Evolutionary conservation across 768 basidiomycete genomes (phyloP).

Genomic region (Filobasidium floriforme): DNA sequence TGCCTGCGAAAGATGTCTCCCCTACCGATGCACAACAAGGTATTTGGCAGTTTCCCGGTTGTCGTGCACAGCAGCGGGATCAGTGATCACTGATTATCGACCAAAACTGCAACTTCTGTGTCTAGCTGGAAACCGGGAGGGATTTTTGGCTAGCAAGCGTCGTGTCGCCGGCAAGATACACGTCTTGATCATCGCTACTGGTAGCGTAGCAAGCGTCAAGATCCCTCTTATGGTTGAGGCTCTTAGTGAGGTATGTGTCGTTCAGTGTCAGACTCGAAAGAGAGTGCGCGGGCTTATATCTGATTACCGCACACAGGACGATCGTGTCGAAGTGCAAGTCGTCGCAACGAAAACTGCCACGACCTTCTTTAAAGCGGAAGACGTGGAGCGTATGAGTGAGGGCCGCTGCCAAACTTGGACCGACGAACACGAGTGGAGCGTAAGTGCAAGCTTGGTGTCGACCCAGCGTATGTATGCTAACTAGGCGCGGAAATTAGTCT

Average conservation of each 20-base stretch:
- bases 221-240: constrained; percentile 69
- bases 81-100: too few species aligned
- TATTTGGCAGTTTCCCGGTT: too few species aligned
- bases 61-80: too few species aligned
- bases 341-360: constrained; percentile 71
- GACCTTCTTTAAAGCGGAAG: constrained; percentile 61
- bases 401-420: constrained; percentile 53
- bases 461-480: too few species aligned
- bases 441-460: constrained; percentile 46
- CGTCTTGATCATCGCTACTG: constrained; percentile 76
- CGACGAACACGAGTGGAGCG: constrained; percentile 87
- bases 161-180: constrained; percentile 39
- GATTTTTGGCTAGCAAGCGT: too few species aligned
- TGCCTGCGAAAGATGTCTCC: too few species aligned
- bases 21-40: too few species aligned
- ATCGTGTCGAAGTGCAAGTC: constrained; percentile 62
- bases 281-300: background rate
- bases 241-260: background rate
- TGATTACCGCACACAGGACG: background rate
- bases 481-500: constrained; percentile 18
- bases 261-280: background rate
- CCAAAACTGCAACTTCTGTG: too few species aligned
- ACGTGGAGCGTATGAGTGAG: constrained; percentile 47
- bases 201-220: constrained; percentile 94
- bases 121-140: too few species aligned